Percentiles rank a stretch among this genome's conserved stretches.
These are phyloP conservation scores for Lonicera japonica DNA, from an alignment of 129 eudicot genomes.

Conservation along the genomic window DNA sequence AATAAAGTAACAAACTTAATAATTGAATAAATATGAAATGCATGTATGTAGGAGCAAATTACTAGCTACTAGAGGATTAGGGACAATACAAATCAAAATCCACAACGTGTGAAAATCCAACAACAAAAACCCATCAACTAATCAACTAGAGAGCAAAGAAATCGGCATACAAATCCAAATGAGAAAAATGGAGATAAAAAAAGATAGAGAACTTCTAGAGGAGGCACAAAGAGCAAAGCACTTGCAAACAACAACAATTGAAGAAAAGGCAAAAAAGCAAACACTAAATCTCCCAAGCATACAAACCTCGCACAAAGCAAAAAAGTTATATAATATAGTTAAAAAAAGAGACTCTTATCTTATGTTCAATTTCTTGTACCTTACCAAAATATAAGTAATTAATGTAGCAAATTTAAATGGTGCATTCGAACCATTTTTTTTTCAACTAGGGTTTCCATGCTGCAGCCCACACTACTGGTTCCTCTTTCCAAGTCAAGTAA, in stretches of 20 bases:
- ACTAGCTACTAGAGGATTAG: no score
- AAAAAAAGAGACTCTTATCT: neutral
- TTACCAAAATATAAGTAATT: neutral
- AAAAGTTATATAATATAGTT: neutral
- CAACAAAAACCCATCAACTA: constrained; percentile 5
- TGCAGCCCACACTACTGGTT: constrained; percentile 71
- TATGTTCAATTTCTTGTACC: neutral
- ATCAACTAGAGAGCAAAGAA: neutral
- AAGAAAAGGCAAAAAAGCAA: constrained; percentile 1
- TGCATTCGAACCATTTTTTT: neutral
- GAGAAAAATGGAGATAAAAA: neutral
- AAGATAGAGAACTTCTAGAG: neutral
- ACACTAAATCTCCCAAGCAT: neutral
- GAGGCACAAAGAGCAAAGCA: constrained; percentile 2
- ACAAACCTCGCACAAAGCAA: neutral
- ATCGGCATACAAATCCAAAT: constrained; percentile 4
- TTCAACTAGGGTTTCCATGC: constrained; percentile 66
- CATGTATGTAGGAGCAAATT: no score
- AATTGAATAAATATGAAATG: no score
- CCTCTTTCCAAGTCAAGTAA: constrained; percentile 78
- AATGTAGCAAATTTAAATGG: no score
- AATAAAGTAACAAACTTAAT: no score
- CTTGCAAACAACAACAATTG: constrained; percentile 10
- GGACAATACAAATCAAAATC: no score
- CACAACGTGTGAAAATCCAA: neutral